Conservation (phyloP, 306 rosid species). For the Cucurbita pepo region DNA sequence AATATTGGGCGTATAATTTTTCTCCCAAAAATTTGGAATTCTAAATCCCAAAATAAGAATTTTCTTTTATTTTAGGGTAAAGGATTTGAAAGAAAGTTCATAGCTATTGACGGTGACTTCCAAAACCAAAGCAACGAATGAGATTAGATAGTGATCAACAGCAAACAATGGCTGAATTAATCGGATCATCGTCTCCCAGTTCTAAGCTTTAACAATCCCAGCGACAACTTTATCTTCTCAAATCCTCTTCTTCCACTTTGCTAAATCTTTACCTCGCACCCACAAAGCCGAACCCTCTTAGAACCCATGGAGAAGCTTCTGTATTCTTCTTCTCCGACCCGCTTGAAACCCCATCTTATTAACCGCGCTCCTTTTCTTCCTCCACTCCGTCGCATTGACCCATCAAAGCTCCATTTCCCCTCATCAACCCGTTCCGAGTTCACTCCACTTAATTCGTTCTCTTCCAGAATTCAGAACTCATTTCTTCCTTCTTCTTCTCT, state of each 20-base stretch:
- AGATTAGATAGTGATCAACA: not conserved
- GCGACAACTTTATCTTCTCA: conserved; percentile 6
- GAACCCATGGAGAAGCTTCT: conserved; percentile 93
- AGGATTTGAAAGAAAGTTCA: not conserved
- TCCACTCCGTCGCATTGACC: conserved; percentile 22
- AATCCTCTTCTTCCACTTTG: not conserved
- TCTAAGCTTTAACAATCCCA: not conserved
- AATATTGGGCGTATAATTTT: too few relatives aligned
- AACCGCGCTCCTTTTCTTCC: conserved; percentile 13
- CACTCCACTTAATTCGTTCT: conserved; percentile 13
- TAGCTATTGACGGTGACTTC: not conserved
- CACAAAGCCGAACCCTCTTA: not conserved
- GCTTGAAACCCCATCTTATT: conserved; percentile 20
- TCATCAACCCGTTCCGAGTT: conserved; percentile 9
- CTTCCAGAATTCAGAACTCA: conserved; percentile 17
- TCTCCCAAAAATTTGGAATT: too few relatives aligned
- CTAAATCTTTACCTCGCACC: not conserved
- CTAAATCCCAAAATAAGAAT: not conserved
- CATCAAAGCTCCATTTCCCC: conserved; percentile 20
- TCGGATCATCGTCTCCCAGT: not conserved
- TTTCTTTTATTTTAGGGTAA: not conserved
- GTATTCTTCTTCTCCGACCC: conserved; percentile 43
- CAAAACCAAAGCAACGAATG: not conserved
- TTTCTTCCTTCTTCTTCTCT: conserved; percentile 19
- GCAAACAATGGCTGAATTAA: not conserved